Conservation (phyloP, 2,329 filamentous ascomycete species). For the Paraconiothyrium brasiliense region DNA sequence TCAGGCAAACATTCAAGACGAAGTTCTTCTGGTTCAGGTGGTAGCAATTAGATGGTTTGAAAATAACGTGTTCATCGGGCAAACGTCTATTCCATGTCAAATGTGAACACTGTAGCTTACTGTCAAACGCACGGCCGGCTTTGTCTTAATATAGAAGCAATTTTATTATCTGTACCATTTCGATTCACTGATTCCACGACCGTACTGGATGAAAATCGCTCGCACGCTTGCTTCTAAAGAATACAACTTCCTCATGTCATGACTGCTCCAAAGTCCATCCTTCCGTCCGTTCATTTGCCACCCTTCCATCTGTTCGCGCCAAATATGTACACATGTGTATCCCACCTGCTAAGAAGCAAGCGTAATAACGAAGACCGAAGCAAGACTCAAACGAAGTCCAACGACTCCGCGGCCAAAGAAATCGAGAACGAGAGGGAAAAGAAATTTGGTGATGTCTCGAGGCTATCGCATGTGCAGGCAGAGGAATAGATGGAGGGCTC, state of each 20-base stretch:
- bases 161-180: conserved; percentile 7
- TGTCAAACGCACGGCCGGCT: background rate
- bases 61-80: too few relatives aligned
- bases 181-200: background rate
- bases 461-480: background rate
- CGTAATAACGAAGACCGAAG: background rate
- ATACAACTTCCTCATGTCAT: background rate
- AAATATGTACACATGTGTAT: conserved; percentile 19
- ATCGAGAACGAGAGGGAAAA: background rate
- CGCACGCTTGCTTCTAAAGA: conserved; percentile 9
- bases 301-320: conserved; percentile 7
- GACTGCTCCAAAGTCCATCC: background rate
- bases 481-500: background rate
- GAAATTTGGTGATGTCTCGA: background rate
- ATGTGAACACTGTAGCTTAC: too few relatives aligned
- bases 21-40: background rate
- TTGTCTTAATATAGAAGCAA: background rate
- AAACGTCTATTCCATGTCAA: too few relatives aligned
- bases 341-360: background rate
- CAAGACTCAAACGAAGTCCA: background rate
- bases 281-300: background rate
- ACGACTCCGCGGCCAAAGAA: background rate
- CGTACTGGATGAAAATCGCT: background rate
- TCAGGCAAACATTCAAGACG: too few relatives aligned
- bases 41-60: too few relatives aligned